A percentile compares a stretch with the other conserved stretches of the same genome.
phyloP scores from a whole-genome alignment of 768 basidiomycete species.

The Suillus brevipes region DNA sequence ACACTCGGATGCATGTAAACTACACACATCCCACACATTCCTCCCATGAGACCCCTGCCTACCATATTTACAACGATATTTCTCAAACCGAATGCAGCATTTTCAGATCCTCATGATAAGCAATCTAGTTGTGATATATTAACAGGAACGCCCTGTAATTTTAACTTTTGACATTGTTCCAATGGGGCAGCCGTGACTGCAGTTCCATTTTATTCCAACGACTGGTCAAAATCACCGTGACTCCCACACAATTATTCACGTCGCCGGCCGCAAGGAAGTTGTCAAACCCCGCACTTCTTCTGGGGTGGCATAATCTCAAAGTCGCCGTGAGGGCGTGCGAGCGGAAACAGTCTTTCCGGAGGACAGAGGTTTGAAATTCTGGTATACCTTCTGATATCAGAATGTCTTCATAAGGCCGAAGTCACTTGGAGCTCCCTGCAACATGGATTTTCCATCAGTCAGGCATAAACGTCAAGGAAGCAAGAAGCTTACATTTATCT shows the following conservation, averaged over 20 bases:
- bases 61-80: background rate
- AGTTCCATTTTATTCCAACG: background rate
- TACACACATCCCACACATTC: background rate
- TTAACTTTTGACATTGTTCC: slow-evolving; percentile 15
- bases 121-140: background rate
- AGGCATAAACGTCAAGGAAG: background rate
- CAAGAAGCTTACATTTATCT: background rate
- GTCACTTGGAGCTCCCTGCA: background rate
- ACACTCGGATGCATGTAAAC: too few relatives aligned
- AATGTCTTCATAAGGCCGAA: background rate
- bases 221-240: too few relatives aligned
- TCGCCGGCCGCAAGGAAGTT: background rate
- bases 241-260: background rate
- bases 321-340: background rate
- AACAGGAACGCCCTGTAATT: slow-evolving; percentile 6
- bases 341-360: background rate
- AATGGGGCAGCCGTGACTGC: background rate
- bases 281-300: background rate
- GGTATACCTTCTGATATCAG: background rate
- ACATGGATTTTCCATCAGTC: background rate
- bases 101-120: slow-evolving; percentile 2
- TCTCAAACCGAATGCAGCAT: background rate
- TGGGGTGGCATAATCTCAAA: background rate
- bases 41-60: background rate
- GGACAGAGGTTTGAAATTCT: background rate